Conservation (phyloP, 2,329 filamentous ascomycete species). For the Kalaharituber pfeilii region DNA sequence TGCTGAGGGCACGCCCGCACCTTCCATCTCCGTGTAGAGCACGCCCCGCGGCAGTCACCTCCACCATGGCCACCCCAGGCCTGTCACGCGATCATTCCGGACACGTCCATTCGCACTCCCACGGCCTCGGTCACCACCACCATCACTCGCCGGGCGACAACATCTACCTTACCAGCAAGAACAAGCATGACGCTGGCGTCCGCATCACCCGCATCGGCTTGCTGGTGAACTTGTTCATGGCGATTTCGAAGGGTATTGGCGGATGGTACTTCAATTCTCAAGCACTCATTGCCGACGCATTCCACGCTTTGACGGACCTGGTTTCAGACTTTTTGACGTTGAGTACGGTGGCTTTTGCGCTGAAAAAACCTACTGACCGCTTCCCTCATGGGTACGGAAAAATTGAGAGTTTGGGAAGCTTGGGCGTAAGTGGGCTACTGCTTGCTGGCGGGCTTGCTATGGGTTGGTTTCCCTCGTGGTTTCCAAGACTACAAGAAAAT, state of each 20-base stretch:
- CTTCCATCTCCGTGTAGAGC: neutral
- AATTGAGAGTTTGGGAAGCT: constrained; percentile 83
- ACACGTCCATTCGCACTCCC: constrained; percentile 25
- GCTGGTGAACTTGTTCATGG: constrained; percentile 84
- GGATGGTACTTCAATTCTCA: constrained; percentile 93
- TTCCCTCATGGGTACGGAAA: constrained; percentile 94
- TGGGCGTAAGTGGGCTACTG: constrained; percentile 84
- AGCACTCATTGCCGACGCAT: constrained; percentile 71
- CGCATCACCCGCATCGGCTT: constrained; percentile 81
- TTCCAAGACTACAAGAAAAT: constrained; percentile 33
- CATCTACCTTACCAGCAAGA: constrained; percentile 58
- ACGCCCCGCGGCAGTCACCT: neutral
- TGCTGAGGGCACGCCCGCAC: neutral
- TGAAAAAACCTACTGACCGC: constrained; percentile 62
- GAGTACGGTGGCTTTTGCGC: constrained; percentile 81
- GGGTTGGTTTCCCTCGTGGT: constrained; percentile 24
- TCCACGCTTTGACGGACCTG: constrained; percentile 87
- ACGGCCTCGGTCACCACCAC: constrained; percentile 37
- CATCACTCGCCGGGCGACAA: constrained; percentile 71
- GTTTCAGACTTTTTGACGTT: constrained; percentile 90
- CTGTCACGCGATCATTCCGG: constrained; percentile 19
- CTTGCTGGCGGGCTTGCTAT: constrained; percentile 82
- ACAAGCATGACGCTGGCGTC: constrained; percentile 84
- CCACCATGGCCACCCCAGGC: neutral
- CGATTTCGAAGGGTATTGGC: constrained; percentile 76